Evolutionary conservation across 164 flowering plant species (phyloP).

Genomic region (Liriodendron chinense): DNA sequence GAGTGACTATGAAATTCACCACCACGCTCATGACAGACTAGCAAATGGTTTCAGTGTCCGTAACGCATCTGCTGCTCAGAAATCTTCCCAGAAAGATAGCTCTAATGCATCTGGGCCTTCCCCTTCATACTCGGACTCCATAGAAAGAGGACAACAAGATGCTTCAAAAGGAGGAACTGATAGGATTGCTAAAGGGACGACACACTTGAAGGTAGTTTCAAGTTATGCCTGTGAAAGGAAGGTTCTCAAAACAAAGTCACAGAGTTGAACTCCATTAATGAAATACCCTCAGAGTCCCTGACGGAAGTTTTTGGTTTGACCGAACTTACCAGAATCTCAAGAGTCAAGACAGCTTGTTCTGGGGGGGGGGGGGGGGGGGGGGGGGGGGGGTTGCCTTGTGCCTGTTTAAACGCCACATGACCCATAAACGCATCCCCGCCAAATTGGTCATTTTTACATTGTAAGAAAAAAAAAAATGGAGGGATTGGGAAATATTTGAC

Average conservation of each 20-base stretch:
- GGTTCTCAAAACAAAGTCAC: background rate
- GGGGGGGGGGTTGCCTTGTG: too few species aligned
- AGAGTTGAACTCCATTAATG: too few species aligned
- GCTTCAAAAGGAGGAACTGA: constrained; percentile 17
- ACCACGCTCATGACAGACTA: constrained; percentile 8
- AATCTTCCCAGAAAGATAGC: constrained; percentile 5
- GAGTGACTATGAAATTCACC: constrained; percentile 23
- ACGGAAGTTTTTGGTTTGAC: too few species aligned
- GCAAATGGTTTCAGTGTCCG: constrained; percentile 13
- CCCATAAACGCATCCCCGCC: too few species aligned
- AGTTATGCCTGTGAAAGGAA: constrained; percentile 5
- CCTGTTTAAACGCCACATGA: too few species aligned
- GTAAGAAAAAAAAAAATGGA: too few species aligned
- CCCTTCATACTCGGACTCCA: constrained; percentile 4
- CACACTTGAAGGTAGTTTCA: background rate
- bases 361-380: too few species aligned
- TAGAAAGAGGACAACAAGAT: constrained; percentile 20
- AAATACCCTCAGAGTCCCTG: too few species aligned
- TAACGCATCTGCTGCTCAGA: constrained; percentile 13
- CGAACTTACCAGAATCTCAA: background rate
- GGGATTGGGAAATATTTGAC: too few species aligned
- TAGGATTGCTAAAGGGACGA: constrained; percentile 2
- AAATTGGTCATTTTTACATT: too few species aligned
- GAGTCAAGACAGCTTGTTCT: too few species aligned
- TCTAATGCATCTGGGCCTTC: background rate